Evolutionary conservation across 2,329 filamentous ascomycete species (phyloP), one percentile per base, ranked within the genome.

Genomic region (Fusarium hainanense): DNA sequence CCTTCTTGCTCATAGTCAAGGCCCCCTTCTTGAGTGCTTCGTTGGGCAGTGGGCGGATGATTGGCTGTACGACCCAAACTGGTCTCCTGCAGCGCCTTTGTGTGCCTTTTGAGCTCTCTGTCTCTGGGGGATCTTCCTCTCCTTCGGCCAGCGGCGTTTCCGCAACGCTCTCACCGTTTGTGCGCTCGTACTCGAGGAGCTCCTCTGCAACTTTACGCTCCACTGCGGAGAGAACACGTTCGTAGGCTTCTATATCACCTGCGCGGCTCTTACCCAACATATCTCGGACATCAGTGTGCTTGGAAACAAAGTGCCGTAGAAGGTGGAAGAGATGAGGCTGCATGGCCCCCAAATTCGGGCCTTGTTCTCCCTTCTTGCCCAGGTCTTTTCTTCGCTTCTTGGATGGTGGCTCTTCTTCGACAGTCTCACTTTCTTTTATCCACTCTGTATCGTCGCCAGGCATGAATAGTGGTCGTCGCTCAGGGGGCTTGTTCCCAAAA

Each of bases 281-380:
- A 77, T 98, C 93, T 32, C 96, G 89, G 32, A 98, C 89, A 71
- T 96, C 87, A 25, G 93, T 94, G 79, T 98, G 92, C 66, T 85
- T 87, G 4, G 90, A 85, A 34, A 99, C 90, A 25, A 98, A 87
- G 32, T 95, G 90, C 18, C 95, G 88, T 23, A 98, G 87, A 27
- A 99, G 87, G 78, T 97, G 92, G 84, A 99, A 99, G 44, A 98
- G 87, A 79, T 99, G 96, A 1, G 93, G 89, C 79, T 98, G 94
- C 85, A 98, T 93, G 34, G 90, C 90, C 13, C 87, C 85, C 49
- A 97, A 84, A 78, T 96, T 98, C 6, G 82, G 88, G 46, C 79
- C 79, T 56, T 82, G 80, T 49, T 81, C 81, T 65, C 80, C 79
- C 69, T 79, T 78, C 40, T 77, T 76, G 30, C 74, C 75, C 9